These are phyloP conservation scores for Capronia americana DNA, from an alignment of 2,329 filamentous ascomycete species.

Conservation along the genomic window DNA sequence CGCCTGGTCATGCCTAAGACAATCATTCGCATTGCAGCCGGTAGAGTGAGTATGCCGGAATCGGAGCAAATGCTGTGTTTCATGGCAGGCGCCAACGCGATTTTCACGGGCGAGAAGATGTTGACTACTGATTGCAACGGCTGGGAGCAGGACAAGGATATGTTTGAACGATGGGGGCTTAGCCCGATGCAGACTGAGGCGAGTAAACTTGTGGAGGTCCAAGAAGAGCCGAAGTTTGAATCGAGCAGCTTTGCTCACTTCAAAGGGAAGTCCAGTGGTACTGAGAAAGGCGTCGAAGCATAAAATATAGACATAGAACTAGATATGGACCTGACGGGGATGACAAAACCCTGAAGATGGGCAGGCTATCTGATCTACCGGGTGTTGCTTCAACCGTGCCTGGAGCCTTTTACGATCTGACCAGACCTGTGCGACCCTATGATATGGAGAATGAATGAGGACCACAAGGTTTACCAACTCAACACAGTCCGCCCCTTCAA, in stretches of 20 bases:
- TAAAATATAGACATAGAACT: constrained; percentile 12
- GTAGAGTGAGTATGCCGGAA: constrained; percentile 81
- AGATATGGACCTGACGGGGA: not conserved
- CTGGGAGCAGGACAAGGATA: constrained; percentile 84
- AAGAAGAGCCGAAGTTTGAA: constrained; percentile 38
- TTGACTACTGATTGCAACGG: constrained; percentile 88
- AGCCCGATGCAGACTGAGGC: constrained; percentile 69
- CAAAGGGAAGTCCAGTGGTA: constrained; percentile 16
- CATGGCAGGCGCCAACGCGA: constrained; percentile 89
- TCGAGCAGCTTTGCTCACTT: constrained; percentile 37
- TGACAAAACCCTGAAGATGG: not conserved
- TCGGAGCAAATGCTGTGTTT: constrained; percentile 90
- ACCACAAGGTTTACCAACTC: constrained; percentile 53
- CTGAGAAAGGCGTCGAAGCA: constrained; percentile 16
- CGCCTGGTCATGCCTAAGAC: constrained; percentile 82
- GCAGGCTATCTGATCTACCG: not conserved
- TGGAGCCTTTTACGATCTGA: not conserved
- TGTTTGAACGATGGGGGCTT: constrained; percentile 84
- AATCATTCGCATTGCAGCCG: constrained; percentile 85
- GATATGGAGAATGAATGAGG: not conserved
- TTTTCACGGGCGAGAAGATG: constrained; percentile 97
- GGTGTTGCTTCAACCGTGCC: not conserved
- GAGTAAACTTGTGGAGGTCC: constrained; percentile 34
- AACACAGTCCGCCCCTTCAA: constrained; percentile 60
- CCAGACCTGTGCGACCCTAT: not conserved